Conservation (phyloP, 345 rosid genomes). For the Aquilaria yunnanensis region DNA sequence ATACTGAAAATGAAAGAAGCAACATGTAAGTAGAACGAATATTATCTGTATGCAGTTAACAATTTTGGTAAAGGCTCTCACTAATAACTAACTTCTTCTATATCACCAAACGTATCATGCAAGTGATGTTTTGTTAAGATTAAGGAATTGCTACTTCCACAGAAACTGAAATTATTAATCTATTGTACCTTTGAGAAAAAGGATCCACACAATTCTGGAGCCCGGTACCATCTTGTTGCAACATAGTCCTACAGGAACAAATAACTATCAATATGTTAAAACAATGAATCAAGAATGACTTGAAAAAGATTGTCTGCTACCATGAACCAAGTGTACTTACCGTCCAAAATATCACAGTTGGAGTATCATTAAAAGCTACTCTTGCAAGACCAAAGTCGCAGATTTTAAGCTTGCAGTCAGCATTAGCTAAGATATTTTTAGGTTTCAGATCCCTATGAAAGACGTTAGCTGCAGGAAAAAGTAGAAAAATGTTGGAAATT, state of each 20-base stretch:
- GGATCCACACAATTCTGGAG: constrained; percentile 89
- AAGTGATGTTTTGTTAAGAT: too few relatives aligned
- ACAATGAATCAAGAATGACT: not conserved
- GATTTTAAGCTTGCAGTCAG: constrained; percentile 91
- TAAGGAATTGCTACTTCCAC: too few relatives aligned
- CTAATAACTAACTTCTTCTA: too few relatives aligned
- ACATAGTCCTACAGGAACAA: constrained; percentile 61
- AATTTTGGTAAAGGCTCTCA: too few relatives aligned
- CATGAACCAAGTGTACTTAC: constrained; percentile 27
- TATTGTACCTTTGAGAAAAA: constrained; percentile 70
- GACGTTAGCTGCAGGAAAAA: constrained; percentile 56
- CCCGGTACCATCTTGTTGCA: constrained; percentile 91
- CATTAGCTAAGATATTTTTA: constrained; percentile 89
- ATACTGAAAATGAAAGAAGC: constrained; percentile 44
- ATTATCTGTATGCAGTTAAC: too few relatives aligned
- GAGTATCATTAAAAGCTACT: constrained; percentile 91
- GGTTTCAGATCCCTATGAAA: constrained; percentile 95
- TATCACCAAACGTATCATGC: too few relatives aligned
- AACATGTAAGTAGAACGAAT: too few relatives aligned
- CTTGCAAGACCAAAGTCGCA: constrained; percentile 99
- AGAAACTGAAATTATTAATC: constrained; percentile 7
- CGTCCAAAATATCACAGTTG: constrained; percentile 94
- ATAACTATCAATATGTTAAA: constrained; percentile 1
- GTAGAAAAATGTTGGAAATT: not conserved
- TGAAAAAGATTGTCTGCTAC: not conserved